phyloP scores from a whole-genome alignment of 2,329 filamentous ascomycete genomes.

The Botryotinia narcissicola region DNA sequence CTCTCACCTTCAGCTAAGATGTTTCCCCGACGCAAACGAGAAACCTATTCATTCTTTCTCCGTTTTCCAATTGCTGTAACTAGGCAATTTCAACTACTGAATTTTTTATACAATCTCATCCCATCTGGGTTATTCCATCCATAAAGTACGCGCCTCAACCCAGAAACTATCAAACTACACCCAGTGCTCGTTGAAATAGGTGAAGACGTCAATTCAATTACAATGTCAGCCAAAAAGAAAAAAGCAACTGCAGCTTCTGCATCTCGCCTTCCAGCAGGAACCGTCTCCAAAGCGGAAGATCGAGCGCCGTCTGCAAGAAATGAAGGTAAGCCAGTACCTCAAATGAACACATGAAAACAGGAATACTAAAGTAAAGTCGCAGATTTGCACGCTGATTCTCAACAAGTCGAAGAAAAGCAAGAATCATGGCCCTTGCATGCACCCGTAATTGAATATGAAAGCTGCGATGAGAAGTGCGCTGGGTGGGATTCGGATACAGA shows the following conservation, averaged over 20 bases:
- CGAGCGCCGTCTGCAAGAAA: not conserved
- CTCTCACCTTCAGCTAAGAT: not conserved
- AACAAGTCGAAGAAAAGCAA: not conserved
- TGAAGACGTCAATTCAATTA: not conserved
- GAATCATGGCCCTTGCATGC: not conserved
- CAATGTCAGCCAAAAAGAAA: conserved; percentile 2
- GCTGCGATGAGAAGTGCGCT: not conserved
- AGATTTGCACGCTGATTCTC: not conserved
- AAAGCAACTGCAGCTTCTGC: not conserved
- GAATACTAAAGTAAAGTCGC: not conserved
- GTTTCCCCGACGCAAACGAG: not conserved
- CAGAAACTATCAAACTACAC: not conserved
- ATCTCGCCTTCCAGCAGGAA: not conserved
- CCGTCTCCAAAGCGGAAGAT: not conserved
- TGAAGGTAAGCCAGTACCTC: not conserved
- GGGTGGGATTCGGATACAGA: not conserved
- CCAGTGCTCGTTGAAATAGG: rapidly evolving
- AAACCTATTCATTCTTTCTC: no score
- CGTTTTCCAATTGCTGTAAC: not conserved
- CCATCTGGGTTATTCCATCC: not conserved
- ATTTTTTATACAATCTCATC: not conserved
- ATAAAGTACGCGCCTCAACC: rapidly evolving
- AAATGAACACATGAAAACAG: not conserved
- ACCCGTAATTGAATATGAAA: not conserved
- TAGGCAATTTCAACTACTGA: not conserved